Percentiles rank a stretch among this genome's conserved stretches.
These are phyloP conservation scores for Colletotrichum sp. DNA, from an alignment of 2,329 filamentous ascomycete species.

Conservation along the genomic window DNA sequence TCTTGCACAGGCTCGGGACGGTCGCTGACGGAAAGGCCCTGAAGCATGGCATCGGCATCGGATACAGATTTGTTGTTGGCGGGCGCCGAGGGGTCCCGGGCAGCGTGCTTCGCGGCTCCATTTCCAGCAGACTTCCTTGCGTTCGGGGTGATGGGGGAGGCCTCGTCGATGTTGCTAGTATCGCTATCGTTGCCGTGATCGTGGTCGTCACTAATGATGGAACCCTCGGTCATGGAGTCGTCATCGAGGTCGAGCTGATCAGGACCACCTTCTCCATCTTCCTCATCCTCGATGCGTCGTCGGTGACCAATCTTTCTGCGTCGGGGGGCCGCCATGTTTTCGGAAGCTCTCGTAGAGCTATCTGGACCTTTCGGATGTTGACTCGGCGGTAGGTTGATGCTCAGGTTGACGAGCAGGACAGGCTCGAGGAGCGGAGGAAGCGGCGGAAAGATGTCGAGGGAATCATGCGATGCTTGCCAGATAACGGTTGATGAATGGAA, in stretches of 20 bases:
- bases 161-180: slow-evolving; percentile 65
- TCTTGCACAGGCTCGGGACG: slow-evolving; percentile 46
- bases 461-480: slow-evolving; percentile 20
- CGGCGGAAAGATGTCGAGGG: slow-evolving; percentile 10
- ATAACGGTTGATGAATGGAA: slow-evolving; percentile 3
- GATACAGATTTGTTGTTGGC: slow-evolving; percentile 41
- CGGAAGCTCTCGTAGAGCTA: slow-evolving; percentile 12
- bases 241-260: slow-evolving; percentile 66
- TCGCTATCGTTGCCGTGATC: slow-evolving; percentile 67
- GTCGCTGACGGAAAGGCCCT: slow-evolving; percentile 54
- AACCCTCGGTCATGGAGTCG: slow-evolving; percentile 70
- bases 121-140: slow-evolving; percentile 43
- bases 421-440: slow-evolving; percentile 19
- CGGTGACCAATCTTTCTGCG: slow-evolving; percentile 71
- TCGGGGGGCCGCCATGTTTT: slow-evolving; percentile 55
- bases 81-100: slow-evolving; percentile 37
- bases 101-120: slow-evolving; percentile 41
- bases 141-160: slow-evolving; percentile 54
- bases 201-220: slow-evolving; percentile 66
- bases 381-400: slow-evolving; percentile 5
- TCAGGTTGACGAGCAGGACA: slow-evolving; percentile 8
- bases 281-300: slow-evolving; percentile 73
- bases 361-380: not conserved
- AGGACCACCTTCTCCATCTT: slow-evolving; percentile 68
- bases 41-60: slow-evolving; percentile 66